phyloP scores from a whole-genome alignment of 768 basidiomycete genomes.

The Mrakia blollopis region DNA sequence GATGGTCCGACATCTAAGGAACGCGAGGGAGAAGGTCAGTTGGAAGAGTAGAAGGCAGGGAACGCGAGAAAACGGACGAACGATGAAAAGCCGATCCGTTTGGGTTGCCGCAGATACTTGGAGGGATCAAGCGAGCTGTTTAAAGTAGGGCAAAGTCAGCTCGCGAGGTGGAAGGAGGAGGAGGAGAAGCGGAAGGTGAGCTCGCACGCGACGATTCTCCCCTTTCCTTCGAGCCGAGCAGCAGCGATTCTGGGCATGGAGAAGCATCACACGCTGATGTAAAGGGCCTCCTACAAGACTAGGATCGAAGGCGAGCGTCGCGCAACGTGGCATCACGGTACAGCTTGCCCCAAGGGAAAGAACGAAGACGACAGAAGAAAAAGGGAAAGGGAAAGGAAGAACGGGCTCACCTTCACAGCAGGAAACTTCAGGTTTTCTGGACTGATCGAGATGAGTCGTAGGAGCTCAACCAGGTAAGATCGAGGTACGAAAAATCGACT shows the following conservation, averaged over 20 bases:
- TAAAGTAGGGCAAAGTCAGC: background rate
- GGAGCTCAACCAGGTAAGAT: background rate
- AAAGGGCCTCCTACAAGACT: no score
- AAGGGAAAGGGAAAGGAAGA: background rate
- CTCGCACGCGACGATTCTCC: background rate
- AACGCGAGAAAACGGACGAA: background rate
- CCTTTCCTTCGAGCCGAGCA: background rate
- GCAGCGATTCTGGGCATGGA: no score
- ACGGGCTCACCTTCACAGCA: background rate
- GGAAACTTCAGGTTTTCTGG: background rate
- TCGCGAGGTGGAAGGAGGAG: background rate
- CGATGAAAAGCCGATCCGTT: no score
- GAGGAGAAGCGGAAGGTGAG: background rate
- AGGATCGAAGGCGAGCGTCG: no score
- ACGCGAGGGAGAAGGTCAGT: background rate
- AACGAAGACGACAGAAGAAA: background rate
- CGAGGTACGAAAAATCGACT: background rate
- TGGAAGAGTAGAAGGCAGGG: background rate
- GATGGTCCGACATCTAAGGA: constrained; percentile 7
- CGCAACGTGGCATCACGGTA: no score
- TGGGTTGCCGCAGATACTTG: no score
- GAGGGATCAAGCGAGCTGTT: no score
- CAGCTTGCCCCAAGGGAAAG: background rate
- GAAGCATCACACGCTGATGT: no score
- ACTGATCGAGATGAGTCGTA: background rate